Evolutionary conservation across 169 alveolate genomes (phyloP).

Genomic region (Plasmodium sp.): DNA sequence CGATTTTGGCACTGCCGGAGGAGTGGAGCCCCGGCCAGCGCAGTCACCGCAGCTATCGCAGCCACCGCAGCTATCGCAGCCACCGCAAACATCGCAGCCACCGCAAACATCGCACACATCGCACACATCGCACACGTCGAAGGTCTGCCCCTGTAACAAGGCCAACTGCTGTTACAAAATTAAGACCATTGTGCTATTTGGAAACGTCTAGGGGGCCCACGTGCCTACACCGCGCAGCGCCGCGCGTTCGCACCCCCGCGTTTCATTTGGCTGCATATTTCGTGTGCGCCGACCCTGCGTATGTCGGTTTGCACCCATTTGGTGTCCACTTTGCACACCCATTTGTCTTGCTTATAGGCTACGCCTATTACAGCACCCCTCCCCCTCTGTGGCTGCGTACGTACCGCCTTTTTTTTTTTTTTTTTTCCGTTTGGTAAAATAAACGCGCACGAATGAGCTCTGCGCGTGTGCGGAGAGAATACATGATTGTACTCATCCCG

Average conservation of each 20-base stretch:
- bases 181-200: conserved; percentile 48
- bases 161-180: conserved; percentile 58
- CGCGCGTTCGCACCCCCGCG: neutral
- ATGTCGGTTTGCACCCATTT: neutral
- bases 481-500: neutral
- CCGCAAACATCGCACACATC: neutral
- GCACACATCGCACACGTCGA: neutral
- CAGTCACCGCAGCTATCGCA: neutral
- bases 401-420: neutral
- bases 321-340: neutral
- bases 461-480: neutral
- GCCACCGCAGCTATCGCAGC: neutral
- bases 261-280: neutral
- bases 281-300: neutral
- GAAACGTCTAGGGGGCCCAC: conserved; percentile 13
- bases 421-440: neutral
- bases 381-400: neutral
- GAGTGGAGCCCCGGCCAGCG: neutral
- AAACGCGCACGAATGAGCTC: neutral
- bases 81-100: neutral
- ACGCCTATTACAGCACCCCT: neutral
- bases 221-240: neutral
- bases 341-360: neutral
- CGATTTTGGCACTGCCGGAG: neutral
- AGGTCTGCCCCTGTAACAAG: conserved; percentile 25